Evolutionary conservation across 495 filamentous ascomycete species (phyloP), one percentile per base, ranked within the genome.

Genomic region (Xylaria grammica): DNA sequence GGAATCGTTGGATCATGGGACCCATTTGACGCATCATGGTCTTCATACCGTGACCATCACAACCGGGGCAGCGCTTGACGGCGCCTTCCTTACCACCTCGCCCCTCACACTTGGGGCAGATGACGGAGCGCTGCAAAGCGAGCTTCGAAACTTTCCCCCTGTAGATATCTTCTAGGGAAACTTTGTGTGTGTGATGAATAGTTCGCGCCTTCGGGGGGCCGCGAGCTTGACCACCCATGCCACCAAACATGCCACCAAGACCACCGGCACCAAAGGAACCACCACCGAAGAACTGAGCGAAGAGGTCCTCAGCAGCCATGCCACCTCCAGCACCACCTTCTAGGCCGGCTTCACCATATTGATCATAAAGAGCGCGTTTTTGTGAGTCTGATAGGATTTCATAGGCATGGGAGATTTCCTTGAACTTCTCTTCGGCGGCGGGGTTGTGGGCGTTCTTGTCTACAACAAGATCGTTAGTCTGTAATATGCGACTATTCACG

Each of bases 11-110:
- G 73, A 98, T 98, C 95, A 99, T 99, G 56, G 95, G 95, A 55
- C 96, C 95, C 94, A 98, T 98, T 84, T 98, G 96, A 71, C 95
- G 91, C 95, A 98, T 97, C 94, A 99, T 98, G 22, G 91, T 97
- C 89, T 98, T 98, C 91, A 97, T 96, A 79, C 95, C 96, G 65
- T 88, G 85, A 70, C 95, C 95, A 65, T 96, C 92, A 77, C 95
- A 99, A 65, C 90, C 90, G 30, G 86, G 73, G 81, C 95, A 99
- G 67, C 90, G 90, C 81, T 91, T 92, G 69, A 98, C 94, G 17
- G 96, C 91, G 63, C 95, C 95, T 61, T 99, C 95, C 81, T 98
- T 98, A 44, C 96, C 96, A 74, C 95, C 95, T 67, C 94, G 92
- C 49, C 95, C 95, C 59, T 96, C 92, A 78, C 95, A 99, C 75